Percentiles rank a stretch among this genome's conserved stretches.
phyloP scores from a whole-genome alignment of 495 filamentous ascomycete species.

The Xylaria bambusicola region DNA sequence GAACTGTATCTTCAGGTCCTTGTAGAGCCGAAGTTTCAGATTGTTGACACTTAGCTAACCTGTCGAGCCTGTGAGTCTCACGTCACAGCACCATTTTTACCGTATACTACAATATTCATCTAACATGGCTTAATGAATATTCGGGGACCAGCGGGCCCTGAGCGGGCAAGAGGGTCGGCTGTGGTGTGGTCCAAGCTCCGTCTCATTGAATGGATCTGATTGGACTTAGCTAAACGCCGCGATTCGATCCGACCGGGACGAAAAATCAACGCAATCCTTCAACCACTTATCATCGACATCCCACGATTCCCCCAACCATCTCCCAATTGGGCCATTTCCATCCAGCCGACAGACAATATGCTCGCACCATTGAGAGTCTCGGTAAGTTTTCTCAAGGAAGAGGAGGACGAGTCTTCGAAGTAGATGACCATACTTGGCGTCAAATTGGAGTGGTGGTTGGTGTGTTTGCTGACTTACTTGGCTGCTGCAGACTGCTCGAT shows the following conservation, averaged over 20 bases:
- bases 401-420: not conserved
- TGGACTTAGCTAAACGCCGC: constrained; percentile 9
- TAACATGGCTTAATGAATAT: too few relatives aligned
- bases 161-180: not conserved
- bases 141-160: not conserved
- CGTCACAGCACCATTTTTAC: too few relatives aligned
- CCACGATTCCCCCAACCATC: constrained; percentile 13
- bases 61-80: too few relatives aligned
- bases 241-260: constrained; percentile 1
- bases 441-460: not conserved
- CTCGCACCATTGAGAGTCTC: constrained; percentile 16
- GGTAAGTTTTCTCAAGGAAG: constrained; percentile 6
- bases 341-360: constrained; percentile 19
- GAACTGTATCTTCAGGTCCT: too few relatives aligned
- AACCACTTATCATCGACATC: constrained; percentile 10
- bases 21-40: too few relatives aligned
- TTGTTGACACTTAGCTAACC: too few relatives aligned
- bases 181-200: constrained; percentile 35
- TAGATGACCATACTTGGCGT: not conserved
- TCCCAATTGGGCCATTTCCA: constrained; percentile 14
- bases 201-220: constrained; percentile 16
- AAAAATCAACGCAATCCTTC: constrained; percentile 26
- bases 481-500: constrained; percentile 63
- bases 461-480: not conserved
- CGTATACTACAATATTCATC: too few relatives aligned